phyloP scores from a whole-genome alignment of 352 stramenopile genomes.

The Pythium vanterpoolii region DNA sequence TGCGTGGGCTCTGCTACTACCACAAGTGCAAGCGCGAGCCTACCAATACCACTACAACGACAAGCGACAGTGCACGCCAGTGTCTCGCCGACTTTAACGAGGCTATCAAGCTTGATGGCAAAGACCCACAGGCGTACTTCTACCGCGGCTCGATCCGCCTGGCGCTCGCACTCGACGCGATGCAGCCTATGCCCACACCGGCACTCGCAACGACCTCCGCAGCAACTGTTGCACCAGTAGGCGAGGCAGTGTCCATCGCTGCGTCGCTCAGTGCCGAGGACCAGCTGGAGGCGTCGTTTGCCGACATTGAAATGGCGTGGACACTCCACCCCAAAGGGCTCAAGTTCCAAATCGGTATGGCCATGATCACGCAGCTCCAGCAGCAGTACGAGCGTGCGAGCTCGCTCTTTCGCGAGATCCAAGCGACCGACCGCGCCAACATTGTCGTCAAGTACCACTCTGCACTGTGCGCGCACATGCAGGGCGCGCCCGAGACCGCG shows the following conservation, averaged over 20 bases:
- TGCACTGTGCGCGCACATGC: slow-evolving; percentile 52
- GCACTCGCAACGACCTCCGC: background rate
- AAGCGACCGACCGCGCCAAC: slow-evolving; percentile 27
- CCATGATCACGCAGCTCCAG: slow-evolving; percentile 71
- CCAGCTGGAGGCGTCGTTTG: slow-evolving; percentile 67
- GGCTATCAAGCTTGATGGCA: slow-evolving; percentile 70
- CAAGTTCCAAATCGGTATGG: slow-evolving; percentile 66
- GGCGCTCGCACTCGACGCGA: slow-evolving; percentile 49
- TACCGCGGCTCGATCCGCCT: slow-evolving; percentile 69
- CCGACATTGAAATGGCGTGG: slow-evolving; percentile 79
- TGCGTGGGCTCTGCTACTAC: slow-evolving; percentile 70
- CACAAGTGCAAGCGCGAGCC: slow-evolving; percentile 32
- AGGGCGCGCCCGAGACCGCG: slow-evolving; percentile 41
- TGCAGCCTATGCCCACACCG: slow-evolving; percentile 1
- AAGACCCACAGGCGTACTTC: slow-evolving; percentile 72
- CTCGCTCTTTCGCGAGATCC: slow-evolving; percentile 37
- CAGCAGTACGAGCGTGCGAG: slow-evolving; percentile 40
- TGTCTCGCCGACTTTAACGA: slow-evolving; percentile 70
- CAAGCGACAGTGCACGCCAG: slow-evolving; percentile 32
- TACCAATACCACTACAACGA: background rate
- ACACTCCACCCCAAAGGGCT: slow-evolving; percentile 35
- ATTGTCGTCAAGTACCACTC: slow-evolving; percentile 65
- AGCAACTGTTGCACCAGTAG: no score
- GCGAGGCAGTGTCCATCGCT: no score
- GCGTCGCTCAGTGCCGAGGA: slow-evolving; percentile 30